Evolutionary conservation across 768 basidiomycete species (phyloP), one percentile per base, ranked within the genome.

Genomic region (Mycena maculata): DNA sequence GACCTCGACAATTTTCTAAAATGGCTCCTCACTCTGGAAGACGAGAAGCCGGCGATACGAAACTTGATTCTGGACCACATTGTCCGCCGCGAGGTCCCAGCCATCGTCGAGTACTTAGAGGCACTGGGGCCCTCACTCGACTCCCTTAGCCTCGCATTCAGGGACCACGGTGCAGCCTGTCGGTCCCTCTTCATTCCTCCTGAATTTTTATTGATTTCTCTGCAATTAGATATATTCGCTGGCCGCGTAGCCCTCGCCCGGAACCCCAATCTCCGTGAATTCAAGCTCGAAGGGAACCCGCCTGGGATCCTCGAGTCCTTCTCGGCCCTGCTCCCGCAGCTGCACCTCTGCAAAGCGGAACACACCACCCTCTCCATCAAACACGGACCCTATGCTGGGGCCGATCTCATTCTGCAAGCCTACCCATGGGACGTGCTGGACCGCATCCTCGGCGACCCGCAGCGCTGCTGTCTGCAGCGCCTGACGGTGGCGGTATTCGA

Each of bases 1-100:
- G 65, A 70, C 57, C 52, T 70, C 36, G 65, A 48, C 33, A 47
- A 66, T n/a, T 57, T 70, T 27, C 25, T 66, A 4, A 39, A 42
- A 3, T 70, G 69, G 69, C 39, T 70, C 22, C 57, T 67, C 16
- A 22, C 50, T 3, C 52, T 67, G 33, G 53, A 61, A 23, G 52
- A 63, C 6, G 33, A 36, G 22, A 41, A 52, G 44, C 69, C 60
- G 1, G 25, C n/a, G 16, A 67, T 70, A 25, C 48, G 52, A 22
- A 53, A 47, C 2, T 27, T 70, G 30, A 12, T 11, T 10, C 27
- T 70, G 31, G 52, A 63, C 28, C 57, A 66, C 28, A 70, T 70
- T 33, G 64, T 59, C 41, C 49, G 39, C 5, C 48, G 61, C 23
- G 65, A 66, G 39, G 23, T 66, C 11, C n/a, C 56, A 12, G 42